Conservation (phyloP, 2,329 filamentous ascomycete species). For the Xylaria arbuscula region DNA sequence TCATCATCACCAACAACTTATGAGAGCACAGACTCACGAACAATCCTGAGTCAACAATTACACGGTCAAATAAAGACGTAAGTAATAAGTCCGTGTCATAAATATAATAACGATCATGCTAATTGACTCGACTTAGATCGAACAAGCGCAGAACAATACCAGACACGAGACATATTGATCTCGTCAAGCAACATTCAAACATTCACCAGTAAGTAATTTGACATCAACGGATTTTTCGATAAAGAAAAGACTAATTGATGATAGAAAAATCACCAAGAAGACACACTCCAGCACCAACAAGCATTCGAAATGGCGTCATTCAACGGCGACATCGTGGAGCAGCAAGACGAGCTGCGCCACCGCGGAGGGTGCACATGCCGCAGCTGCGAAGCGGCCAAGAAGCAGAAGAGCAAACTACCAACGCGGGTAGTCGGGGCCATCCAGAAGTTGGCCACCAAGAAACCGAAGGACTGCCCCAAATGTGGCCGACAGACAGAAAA, state of each 20-base stretch:
- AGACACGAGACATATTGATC: not conserved
- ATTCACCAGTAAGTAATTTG: not conserved
- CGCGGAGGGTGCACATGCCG: not conserved
- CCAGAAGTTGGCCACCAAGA: not conserved
- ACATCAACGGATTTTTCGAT: not conserved
- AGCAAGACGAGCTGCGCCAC: not conserved
- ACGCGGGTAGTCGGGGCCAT: not conserved
- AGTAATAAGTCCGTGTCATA: not conserved
- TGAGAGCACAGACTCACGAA: not conserved
- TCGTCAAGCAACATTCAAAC: not conserved
- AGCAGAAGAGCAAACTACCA: not conserved
- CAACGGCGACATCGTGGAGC: not conserved
- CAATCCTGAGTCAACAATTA: not conserved
- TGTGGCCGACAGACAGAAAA: not conserved
- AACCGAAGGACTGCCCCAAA: not conserved
- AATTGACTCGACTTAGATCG: not conserved
- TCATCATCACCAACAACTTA: not conserved
- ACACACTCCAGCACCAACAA: not conserved
- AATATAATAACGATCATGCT: not conserved
- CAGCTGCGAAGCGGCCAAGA: not conserved
- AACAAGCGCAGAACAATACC: not conserved
- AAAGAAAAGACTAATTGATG: not conserved
- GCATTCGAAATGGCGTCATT: not conserved
- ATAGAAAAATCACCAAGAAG: not conserved
- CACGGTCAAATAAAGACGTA: not conserved